Evolutionary conservation across 2,329 filamentous ascomycete genomes (phyloP).

Genomic region (Paecilomyces dactylethromorphus): DNA sequence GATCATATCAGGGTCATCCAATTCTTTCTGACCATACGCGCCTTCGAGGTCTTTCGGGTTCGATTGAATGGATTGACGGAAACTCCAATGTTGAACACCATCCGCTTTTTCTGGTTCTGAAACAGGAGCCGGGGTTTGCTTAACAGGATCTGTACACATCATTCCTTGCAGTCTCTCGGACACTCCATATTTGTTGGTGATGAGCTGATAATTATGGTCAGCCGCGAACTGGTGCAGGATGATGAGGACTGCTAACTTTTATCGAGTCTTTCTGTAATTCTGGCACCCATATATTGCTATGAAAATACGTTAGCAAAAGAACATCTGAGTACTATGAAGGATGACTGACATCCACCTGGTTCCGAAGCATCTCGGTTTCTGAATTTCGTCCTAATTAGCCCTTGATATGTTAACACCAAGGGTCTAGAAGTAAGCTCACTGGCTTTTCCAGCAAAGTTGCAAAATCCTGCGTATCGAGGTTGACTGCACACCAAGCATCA

Average conservation of each 20-base stretch:
- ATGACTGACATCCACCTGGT: conserved; percentile 64
- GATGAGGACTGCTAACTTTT: conserved; percentile 21
- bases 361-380: conserved; percentile 43
- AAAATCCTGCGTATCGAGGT: conserved; percentile 29
- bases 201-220: conserved; percentile 18
- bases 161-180: conserved; percentile 59
- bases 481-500: conserved; percentile 33
- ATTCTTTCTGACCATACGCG: conserved; percentile 16
- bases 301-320: conserved; percentile 5
- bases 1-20: conserved; percentile 13
- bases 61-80: conserved; percentile 3
- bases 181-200: conserved; percentile 61
- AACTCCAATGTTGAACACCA: conserved; percentile 9
- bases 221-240: neutral
- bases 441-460: conserved; percentile 23
- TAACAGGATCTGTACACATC: conserved; percentile 53
- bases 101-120: conserved; percentile 12
- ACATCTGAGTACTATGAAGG: neutral
- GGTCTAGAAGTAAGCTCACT: conserved; percentile 16
- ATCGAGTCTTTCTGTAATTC: conserved; percentile 53
- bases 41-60: conserved; percentile 25
- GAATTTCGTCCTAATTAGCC: conserved; percentile 1
- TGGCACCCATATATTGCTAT: conserved; percentile 64
- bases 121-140: conserved; percentile 7
- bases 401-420: neutral